Conservation (phyloP, 495 filamentous ascomycete species). For the Parathielavia appendiculata region DNA sequence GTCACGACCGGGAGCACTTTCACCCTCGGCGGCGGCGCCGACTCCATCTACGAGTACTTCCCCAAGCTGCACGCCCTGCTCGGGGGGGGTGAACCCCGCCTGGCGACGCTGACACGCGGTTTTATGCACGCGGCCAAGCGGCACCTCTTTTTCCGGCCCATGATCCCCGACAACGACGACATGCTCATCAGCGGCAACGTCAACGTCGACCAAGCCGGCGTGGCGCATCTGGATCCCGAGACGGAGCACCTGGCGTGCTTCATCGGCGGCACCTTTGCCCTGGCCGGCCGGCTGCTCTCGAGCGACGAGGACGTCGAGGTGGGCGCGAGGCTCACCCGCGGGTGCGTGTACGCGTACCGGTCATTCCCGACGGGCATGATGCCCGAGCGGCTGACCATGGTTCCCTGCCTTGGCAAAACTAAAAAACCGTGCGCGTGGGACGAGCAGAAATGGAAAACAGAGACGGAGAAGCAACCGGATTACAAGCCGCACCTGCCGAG, state of each 20-base stretch:
- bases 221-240: slow-evolving; percentile 30
- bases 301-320: slow-evolving; percentile 65
- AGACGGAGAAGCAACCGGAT: slow-evolving; percentile 26
- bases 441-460: slow-evolving; percentile 25
- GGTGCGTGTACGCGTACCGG: slow-evolving; percentile 85
- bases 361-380: slow-evolving; percentile 77
- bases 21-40: slow-evolving; percentile 66
- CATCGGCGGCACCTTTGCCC: slow-evolving; percentile 82
- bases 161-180: slow-evolving; percentile 52
- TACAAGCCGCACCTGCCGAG: slow-evolving; percentile 46
- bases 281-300: slow-evolving; percentile 72
- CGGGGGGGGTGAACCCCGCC: slow-evolving; percentile 34
- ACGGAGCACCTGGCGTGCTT: slow-evolving; percentile 63
- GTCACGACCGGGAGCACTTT: slow-evolving; percentile 41
- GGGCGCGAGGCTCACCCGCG: slow-evolving; percentile 72
- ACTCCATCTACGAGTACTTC: slow-evolving; percentile 86
- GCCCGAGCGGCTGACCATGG: slow-evolving; percentile 65
- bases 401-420: slow-evolving; percentile 31
- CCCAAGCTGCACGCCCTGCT: slow-evolving; percentile 57
- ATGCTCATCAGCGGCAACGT: slow-evolving; percentile 59
- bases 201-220: slow-evolving; percentile 17
- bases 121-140: slow-evolving; percentile 56
- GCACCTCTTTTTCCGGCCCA: slow-evolving; percentile 62
- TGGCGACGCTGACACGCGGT: slow-evolving; percentile 43
- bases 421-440: slow-evolving; percentile 22